These are phyloP conservation scores for Nannochloropsis salina DNA, from an alignment of 108 stramenopile species.

Conservation along the genomic window DNA sequence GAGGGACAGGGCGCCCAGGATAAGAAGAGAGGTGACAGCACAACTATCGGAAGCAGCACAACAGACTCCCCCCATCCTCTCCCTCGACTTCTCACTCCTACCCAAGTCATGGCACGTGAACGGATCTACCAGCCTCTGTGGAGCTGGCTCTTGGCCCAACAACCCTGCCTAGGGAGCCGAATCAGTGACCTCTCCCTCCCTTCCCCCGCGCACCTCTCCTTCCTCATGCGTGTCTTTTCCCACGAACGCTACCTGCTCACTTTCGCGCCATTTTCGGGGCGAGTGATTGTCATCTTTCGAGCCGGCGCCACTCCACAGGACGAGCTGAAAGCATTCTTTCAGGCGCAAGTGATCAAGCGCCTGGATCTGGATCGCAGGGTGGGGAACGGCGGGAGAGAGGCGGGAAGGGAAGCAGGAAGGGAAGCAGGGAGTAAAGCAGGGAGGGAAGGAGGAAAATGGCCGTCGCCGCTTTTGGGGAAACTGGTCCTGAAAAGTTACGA, in stretches of 20 bases:
- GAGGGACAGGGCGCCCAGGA: conserved; percentile 21
- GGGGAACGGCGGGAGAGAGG: background rate
- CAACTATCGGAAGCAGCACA: background rate
- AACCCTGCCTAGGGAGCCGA: background rate
- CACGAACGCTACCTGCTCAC: conserved; percentile 29
- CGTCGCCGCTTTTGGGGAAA: background rate
- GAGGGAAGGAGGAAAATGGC: background rate
- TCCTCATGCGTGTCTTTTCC: background rate
- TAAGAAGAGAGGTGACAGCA: background rate
- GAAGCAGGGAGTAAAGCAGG: background rate
- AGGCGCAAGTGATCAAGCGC: background rate
- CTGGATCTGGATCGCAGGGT: background rate
- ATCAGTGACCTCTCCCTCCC: background rate
- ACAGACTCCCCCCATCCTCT: background rate
- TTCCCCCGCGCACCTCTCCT: conserved; percentile 24
- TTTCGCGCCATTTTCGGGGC: conserved; percentile 21
- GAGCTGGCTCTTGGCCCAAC: conserved; percentile 30
- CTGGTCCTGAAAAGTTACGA: background rate
- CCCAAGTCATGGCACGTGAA: conserved; percentile 31
- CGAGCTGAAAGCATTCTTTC: conserved; percentile 41
- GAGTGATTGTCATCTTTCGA: conserved; percentile 29
- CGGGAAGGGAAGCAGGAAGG: background rate
- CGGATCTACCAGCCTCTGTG: conserved; percentile 24
- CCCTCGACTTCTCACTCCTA: background rate
- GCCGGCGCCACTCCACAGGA: conserved; percentile 34